A percentile compares a stretch with the other conserved stretches of the same genome.
These are phyloP conservation scores for Candida arabinofermentans DNA, from an alignment of 805 yeast genomes.

Conservation along the genomic window DNA sequence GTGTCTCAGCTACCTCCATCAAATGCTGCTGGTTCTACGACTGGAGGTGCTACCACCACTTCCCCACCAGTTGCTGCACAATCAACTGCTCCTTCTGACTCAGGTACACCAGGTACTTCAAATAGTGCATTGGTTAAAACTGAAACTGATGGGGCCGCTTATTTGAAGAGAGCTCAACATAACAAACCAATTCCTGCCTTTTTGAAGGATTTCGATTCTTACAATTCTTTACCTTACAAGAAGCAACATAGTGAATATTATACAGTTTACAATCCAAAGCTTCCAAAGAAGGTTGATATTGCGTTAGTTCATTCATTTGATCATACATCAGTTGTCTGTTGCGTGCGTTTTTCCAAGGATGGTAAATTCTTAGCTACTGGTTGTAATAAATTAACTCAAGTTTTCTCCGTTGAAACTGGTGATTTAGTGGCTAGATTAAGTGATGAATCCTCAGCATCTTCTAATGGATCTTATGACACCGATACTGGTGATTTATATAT, in stretches of 20 bases:
- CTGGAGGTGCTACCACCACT: constrained; percentile 1
- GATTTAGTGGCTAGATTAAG: constrained; percentile 80
- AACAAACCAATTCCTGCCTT: constrained; percentile 80
- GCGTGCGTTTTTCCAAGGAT: constrained; percentile 88
- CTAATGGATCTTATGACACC: constrained; percentile 45
- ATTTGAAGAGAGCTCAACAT: constrained; percentile 45
- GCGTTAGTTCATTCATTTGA: constrained; percentile 86
- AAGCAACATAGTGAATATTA: constrained; percentile 83
- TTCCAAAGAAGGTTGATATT: constrained; percentile 72
- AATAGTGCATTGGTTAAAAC: constrained; percentile 14
- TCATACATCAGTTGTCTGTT: constrained; percentile 93
- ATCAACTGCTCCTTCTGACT: constrained; percentile 13
- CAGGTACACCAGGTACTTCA: constrained; percentile 25
- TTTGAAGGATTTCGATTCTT: constrained; percentile 73
- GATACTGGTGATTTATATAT: constrained; percentile 84
- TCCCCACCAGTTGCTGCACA: background rate
- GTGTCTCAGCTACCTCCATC: constrained; percentile 4
- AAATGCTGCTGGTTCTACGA: constrained; percentile 5
- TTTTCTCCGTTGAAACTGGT: constrained; percentile 88
- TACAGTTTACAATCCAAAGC: constrained; percentile 85
- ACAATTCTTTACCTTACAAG: constrained; percentile 69
- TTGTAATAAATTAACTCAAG: constrained; percentile 93
- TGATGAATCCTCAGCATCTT: constrained; percentile 63
- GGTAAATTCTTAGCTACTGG: constrained; percentile 96
- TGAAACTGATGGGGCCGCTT: constrained; percentile 34